Evolutionary conservation across 805 yeast species (phyloP), one percentile per base, ranked within the genome.

Genomic region (Starmerella tilneyi): DNA sequence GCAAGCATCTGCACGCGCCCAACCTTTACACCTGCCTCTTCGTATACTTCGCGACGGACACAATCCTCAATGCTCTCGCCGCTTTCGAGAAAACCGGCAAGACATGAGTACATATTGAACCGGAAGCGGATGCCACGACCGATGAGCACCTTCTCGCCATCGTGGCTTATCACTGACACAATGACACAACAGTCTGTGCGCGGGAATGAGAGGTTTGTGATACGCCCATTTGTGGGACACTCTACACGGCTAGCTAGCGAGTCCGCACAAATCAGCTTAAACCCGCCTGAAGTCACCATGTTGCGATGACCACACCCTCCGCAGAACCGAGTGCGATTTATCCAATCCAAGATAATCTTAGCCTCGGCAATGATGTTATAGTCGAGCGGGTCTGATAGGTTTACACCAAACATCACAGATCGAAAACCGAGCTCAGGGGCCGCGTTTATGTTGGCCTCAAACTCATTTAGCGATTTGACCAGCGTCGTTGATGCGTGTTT

Each of bases 51-150:
- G 51, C 98, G 70, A 36, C 79, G 68, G 19, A 89, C 82, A 11
- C 95, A 92, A 38, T 76, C 79, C 63, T 89, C 97, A 17, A 89
- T 77, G 2, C 94, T 77, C 65, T 89, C 98, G 23, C 88, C 81
- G 1, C 96, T 95, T 62, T 89, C 98, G 76, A 89, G 78, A 63
- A 92, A 92, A 4, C 97, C 98, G 4, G 97, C 95, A 43, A 94
- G 75, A 58, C 94, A 81, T 15, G 89, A 73, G 63, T 80, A 89
- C 78, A 84, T 74, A 41, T 65, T 61, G n/a, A 49, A 42, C 5
- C 77, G 75, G 57, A 75, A 74, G 45, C 94, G 68, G 53, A 72
- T 76, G 49, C 77, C 75, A 43, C 83, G 72, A 2, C 88, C 94
- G 13, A 89, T 66, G 26, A 89, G 71, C 13, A 84, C 67, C 59